Conservation (phyloP, 768 basidiomycete genomes). For the Cyathus striatus region DNA sequence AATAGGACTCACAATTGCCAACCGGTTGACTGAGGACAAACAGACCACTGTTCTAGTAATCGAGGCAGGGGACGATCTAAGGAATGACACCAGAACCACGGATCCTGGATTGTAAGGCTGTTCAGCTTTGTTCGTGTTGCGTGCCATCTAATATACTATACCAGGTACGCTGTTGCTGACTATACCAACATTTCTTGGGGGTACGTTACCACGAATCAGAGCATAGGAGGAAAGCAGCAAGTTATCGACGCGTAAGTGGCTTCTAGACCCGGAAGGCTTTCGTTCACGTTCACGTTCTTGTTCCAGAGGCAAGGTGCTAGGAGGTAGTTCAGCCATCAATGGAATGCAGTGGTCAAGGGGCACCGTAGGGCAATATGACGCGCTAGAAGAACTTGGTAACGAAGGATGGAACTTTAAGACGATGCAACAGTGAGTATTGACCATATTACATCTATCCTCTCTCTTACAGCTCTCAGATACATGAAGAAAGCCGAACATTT, state of each 20-base stretch:
- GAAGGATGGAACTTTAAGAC: not conserved
- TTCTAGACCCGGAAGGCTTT: too few species aligned
- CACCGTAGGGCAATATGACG: not conserved
- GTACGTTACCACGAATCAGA: not conserved
- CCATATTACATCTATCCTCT: not conserved
- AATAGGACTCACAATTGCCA: too few species aligned
- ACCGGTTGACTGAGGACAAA: too few species aligned
- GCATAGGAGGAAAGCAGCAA: not conserved
- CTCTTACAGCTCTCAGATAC: not conserved
- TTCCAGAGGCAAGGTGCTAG: not conserved
- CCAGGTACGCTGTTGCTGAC: too few species aligned
- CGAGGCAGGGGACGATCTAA: too few species aligned
- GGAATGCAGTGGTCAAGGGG: not conserved
- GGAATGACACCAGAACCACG: too few species aligned
- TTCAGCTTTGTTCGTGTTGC: too few species aligned
- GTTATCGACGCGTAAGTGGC: not conserved
- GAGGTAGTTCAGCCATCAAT: not conserved
- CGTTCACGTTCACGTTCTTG: too few species aligned
- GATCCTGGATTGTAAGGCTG: too few species aligned
- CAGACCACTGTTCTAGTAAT: too few species aligned
- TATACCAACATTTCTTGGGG: not conserved
- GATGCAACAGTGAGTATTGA: not conserved
- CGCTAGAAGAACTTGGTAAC: not conserved
- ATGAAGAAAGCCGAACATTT: conserved; percentile 1
- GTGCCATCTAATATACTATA: too few species aligned